Conservation (phyloP, 2,329 filamentous ascomycete genomes). For the Alternaria sp. region DNA sequence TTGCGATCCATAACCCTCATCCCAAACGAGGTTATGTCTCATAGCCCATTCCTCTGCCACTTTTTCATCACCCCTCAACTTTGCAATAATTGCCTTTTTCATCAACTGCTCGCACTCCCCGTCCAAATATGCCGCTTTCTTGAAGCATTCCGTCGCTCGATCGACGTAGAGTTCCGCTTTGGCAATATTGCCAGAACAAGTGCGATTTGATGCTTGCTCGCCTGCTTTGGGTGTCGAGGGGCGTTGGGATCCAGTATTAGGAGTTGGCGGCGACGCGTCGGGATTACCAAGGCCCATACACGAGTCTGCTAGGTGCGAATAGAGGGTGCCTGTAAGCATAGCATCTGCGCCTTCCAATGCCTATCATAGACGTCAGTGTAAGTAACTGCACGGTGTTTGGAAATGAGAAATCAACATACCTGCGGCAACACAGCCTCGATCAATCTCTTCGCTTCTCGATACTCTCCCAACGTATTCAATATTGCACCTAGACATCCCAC, state of each 20-base stretch:
- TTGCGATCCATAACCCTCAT: slow-evolving; percentile 28
- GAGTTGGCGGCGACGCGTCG: slow-evolving; percentile 5
- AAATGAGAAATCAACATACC: slow-evolving; percentile 50
- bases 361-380: slow-evolving; percentile 25
- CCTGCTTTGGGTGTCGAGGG: slow-evolving; percentile 5
- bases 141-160: slow-evolving; percentile 59
- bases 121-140: slow-evolving; percentile 71
- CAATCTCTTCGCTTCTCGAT: slow-evolving; percentile 69
- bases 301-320: slow-evolving; percentile 76
- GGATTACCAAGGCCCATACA: slow-evolving; percentile 78
- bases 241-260: background rate
- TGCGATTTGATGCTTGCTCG: slow-evolving; percentile 17
- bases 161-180: slow-evolving; percentile 49
- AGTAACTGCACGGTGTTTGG: too few relatives aligned
- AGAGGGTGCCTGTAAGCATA: slow-evolving; percentile 70
- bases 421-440: slow-evolving; percentile 76
- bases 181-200: slow-evolving; percentile 33
- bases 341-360: slow-evolving; percentile 72
- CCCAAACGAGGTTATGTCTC: slow-evolving; percentile 47
- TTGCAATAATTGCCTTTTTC: slow-evolving; percentile 82
- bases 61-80: slow-evolving; percentile 62
- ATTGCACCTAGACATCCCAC: slow-evolving; percentile 73
- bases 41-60: slow-evolving; percentile 50
- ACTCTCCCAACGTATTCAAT: slow-evolving; percentile 75
- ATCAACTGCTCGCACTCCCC: slow-evolving; percentile 80